Percentiles rank a stretch among this genome's conserved stretches.
These are phyloP conservation scores for Lecanicillium sp. DNA, from an alignment of 2,329 filamentous ascomycete species.

Conservation along the genomic window DNA sequence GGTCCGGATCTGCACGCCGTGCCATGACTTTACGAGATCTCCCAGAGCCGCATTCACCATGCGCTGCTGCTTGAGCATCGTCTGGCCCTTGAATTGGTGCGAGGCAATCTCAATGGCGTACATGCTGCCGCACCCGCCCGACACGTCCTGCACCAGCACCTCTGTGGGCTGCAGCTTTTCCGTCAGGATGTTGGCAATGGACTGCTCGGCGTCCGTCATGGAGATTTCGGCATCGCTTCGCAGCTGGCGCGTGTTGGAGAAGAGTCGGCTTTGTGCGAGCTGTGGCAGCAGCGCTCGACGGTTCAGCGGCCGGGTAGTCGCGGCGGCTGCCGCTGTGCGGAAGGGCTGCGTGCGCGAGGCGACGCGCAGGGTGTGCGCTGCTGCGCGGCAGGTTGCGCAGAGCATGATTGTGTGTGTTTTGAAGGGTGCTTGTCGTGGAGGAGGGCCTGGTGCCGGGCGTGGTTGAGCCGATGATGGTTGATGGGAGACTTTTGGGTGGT, in stretches of 20 bases:
- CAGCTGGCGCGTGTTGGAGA: no score
- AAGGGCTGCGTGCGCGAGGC: constrained; percentile 8
- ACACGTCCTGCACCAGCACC: constrained; percentile 67
- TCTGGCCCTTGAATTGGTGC: constrained; percentile 60
- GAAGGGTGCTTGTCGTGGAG: constrained; percentile 6
- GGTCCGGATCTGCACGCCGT: constrained; percentile 75
- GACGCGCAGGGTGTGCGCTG: constrained; percentile 13
- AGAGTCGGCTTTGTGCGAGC: no score
- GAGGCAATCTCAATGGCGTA: constrained; percentile 75
- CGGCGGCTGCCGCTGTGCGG: neutral
- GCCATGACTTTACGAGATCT: constrained; percentile 73
- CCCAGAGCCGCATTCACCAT: constrained; percentile 69
- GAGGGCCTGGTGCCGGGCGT: constrained; percentile 13
- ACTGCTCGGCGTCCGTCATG: constrained; percentile 44
- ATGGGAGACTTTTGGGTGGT: no score
- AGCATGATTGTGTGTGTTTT: constrained; percentile 14
- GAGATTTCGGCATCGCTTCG: constrained; percentile 13
- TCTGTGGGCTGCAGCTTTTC: constrained; percentile 42
- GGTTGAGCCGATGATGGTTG: no score
- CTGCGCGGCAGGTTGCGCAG: constrained; percentile 17
- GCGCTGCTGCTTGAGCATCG: constrained; percentile 73
- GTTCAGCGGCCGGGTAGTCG: no score
- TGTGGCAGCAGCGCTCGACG: no score
- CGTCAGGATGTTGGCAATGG: constrained; percentile 48
- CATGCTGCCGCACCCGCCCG: constrained; percentile 80